Evolutionary conservation across 2,329 filamentous ascomycete genomes (phyloP), one percentile per base, ranked within the genome.

Genomic region (Atkinsonella hypoxylon): DNA sequence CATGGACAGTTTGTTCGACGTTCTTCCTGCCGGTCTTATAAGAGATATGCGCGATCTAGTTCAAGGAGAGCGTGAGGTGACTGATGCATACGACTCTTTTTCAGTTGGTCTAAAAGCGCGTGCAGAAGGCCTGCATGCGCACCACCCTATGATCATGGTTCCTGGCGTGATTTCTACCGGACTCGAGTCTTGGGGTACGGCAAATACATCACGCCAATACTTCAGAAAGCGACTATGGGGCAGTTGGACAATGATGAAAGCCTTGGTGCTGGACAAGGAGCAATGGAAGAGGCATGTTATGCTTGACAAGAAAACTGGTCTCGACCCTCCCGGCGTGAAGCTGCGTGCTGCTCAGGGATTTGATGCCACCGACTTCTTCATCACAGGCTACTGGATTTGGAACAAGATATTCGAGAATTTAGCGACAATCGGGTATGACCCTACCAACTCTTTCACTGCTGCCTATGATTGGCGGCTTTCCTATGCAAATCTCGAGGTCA

Each of bases 161-260:
- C 93, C 93, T 0, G 93, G 93, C 4, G 93, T 98, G 53, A 98
- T 98, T 58, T 97, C 93, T 0, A 97, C 93, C 0, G 93, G 93
- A 1, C 77, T 98, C 22, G 93, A 98, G 68, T 95, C 89, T 45
- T 98, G 93, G 93, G 89, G 91, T 4, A 97, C 93, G 0, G 82
- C 86, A 47, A 87, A 90, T 62, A 73, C 76, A 41, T 95, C 90
- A 8, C 79, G 89, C 36, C 86, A 85, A 53, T 98, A 97, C 68
- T 98, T 98, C 67, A 78, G 93, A 55, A 95, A 94, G 70, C 77
- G 93, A 49, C 71, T 98, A 47, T 98, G 93, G 93, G 93, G 93
- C 4, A 95, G 89, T 58, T 98, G 94, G 93, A 95, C 81, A 56
- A 98, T 98, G 93, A 96, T 98, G 89, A 80, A 85, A 47, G 91